phyloP scores from a whole-genome alignment of 352 stramenopile species.

The Globisporangium carolinianum region DNA sequence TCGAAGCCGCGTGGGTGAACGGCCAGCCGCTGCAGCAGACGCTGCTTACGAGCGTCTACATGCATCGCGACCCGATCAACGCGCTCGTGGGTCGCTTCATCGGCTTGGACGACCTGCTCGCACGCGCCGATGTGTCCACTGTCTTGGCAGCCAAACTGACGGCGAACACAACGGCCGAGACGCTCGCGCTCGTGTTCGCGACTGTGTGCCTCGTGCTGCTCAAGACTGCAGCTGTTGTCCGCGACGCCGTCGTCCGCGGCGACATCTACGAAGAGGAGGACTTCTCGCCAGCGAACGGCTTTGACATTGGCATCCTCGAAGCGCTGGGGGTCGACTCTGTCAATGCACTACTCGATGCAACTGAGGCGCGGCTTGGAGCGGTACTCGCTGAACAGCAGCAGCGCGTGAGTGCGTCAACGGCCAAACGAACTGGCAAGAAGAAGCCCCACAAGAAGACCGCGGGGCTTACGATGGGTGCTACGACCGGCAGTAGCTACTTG shows the following conservation, averaged over 20 bases:
- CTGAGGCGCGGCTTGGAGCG: slow-evolving; percentile 39
- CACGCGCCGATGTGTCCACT: slow-evolving; percentile 19
- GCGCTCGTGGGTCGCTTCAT: slow-evolving; percentile 46
- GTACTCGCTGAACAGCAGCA: slow-evolving; percentile 43
- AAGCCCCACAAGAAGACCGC: slow-evolving; percentile 47
- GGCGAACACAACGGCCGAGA: slow-evolving; percentile 27
- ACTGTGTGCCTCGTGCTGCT: slow-evolving; percentile 58
- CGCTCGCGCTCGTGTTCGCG: slow-evolving; percentile 69
- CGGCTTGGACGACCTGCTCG: slow-evolving; percentile 14
- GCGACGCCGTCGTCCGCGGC: slow-evolving; percentile 80
- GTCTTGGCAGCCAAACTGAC: slow-evolving; percentile 26
- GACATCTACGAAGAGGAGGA: slow-evolving; percentile 97
- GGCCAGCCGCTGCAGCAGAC: slow-evolving; percentile 85
- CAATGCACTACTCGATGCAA: slow-evolving; percentile 27
- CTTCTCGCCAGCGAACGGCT: slow-evolving; percentile 74
- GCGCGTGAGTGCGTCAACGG: slow-evolving; percentile 25
- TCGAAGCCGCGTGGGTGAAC: slow-evolving; percentile 74
- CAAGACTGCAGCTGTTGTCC: slow-evolving; percentile 72
- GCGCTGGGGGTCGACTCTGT: slow-evolving; percentile 30
- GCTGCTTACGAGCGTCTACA: slow-evolving; percentile 86
- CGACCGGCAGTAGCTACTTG: slow-evolving; percentile 9
- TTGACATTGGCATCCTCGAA: slow-evolving; percentile 51
- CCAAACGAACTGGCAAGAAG: slow-evolving; percentile 51
- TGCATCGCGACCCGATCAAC: slow-evolving; percentile 67
- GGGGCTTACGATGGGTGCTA: not conserved